Percentiles rank a stretch among this genome's conserved stretches.
Evolutionary conservation across 2,329 filamentous ascomycete genomes (phyloP).

Genomic region (Clonostachys rhizophaga): DNA sequence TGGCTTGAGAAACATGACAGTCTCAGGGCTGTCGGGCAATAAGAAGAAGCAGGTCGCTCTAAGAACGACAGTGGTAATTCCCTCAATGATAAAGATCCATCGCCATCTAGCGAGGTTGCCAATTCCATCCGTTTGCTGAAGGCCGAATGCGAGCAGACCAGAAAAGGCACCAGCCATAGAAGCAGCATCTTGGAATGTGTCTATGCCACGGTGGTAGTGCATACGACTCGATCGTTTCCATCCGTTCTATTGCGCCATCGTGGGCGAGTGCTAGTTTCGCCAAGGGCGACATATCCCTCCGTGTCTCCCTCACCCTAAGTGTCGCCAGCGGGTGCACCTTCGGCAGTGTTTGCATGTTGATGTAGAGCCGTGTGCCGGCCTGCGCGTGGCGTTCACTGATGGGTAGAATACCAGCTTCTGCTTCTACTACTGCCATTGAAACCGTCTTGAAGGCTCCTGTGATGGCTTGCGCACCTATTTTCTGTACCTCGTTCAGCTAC

Average conservation of each 20-base stretch:
- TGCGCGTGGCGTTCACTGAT: not conserved
- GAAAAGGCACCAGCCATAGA: conserved; percentile 15
- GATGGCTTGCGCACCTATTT: conserved; percentile 5
- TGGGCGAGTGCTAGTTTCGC: not conserved
- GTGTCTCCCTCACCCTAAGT: not conserved
- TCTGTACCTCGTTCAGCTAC: conserved; percentile 5
- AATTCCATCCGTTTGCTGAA: conserved; percentile 12
- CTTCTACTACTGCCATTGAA: conserved; percentile 4
- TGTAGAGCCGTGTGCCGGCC: not conserved
- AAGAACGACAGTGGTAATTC: conserved; percentile 20
- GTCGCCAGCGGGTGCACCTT: conserved; percentile 3
- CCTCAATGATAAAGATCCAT: conserved; percentile 17
- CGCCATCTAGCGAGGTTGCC: conserved; percentile 10
- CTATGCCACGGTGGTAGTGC: not conserved
- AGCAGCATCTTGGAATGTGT: conserved; percentile 2
- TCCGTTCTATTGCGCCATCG: not conserved
- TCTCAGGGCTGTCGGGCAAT: conserved; percentile 21
- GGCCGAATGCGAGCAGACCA: conserved; percentile 11
- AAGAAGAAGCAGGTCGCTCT: conserved; percentile 39
- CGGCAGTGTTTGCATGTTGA: conserved; percentile 1
- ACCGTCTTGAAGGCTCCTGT: conserved; percentile 5
- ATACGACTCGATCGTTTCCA: not conserved
- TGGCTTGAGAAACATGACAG: not conserved
- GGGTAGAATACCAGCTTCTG: conserved; percentile 3
- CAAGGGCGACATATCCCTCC: conserved; percentile 2